Evolutionary conservation across 306 rosid species (phyloP).

Genomic region (Cicer judaicum): DNA sequence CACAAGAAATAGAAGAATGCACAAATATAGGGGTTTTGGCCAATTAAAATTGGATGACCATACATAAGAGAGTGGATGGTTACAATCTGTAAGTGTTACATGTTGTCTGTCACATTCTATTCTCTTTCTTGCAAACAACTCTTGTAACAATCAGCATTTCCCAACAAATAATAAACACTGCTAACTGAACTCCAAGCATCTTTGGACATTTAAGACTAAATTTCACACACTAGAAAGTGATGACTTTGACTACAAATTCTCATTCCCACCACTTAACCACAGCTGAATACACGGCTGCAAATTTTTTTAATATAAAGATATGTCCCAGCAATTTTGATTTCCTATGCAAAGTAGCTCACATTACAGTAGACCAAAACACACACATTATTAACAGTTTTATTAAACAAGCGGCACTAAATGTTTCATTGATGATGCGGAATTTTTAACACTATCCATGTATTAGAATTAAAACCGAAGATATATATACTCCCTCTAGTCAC

Average conservation of each 20-base stretch:
- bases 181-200: background rate
- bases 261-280: slow-evolving; percentile 15
- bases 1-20: too few species aligned
- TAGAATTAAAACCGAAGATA: slow-evolving; percentile 19
- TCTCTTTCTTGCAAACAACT: too few species aligned
- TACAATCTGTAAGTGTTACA: too few species aligned
- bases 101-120: too few species aligned
- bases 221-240: slow-evolving; percentile 5
- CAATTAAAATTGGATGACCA: too few species aligned
- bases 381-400: slow-evolving; percentile 8
- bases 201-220: slow-evolving; percentile 18
- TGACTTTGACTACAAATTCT: background rate
- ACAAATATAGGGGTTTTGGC: too few species aligned
- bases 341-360: background rate
- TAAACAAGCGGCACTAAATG: slow-evolving; percentile 10
- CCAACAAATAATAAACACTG: background rate
- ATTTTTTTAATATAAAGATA: background rate
- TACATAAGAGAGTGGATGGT: too few species aligned
- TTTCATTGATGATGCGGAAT: slow-evolving; percentile 1
- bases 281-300: background rate
- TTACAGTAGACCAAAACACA: slow-evolving; percentile 21
- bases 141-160: too few species aligned
- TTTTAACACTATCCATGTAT: background rate
- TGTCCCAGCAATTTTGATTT: slow-evolving; percentile 5
- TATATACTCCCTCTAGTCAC: background rate